Conservation (phyloP, 208 protist species). For the Borovskyia barvae region DNA sequence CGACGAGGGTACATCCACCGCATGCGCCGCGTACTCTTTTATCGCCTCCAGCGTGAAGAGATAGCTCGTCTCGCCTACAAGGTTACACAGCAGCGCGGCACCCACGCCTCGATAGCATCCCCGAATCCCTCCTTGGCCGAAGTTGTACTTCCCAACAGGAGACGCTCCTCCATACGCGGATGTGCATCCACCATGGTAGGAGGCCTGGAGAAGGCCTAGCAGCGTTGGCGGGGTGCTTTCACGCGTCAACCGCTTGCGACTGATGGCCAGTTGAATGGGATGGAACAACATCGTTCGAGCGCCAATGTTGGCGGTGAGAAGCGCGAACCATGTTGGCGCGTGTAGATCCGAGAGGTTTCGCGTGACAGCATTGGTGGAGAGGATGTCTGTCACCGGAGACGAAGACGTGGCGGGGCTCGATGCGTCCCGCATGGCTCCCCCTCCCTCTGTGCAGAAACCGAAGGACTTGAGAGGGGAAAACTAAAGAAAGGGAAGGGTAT, state of each 20-base stretch:
- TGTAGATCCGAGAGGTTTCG: constrained; percentile 79
- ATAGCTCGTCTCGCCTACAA: constrained; percentile 74
- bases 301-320: constrained; percentile 59
- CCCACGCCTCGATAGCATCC: constrained; percentile 75
- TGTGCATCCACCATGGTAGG: constrained; percentile 51
- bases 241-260: constrained; percentile 75
- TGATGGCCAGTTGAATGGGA: constrained; percentile 71
- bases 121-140: constrained; percentile 55
- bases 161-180: constrained; percentile 16
- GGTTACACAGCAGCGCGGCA: constrained; percentile 59
- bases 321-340: constrained; percentile 70
- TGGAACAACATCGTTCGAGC: constrained; percentile 79
- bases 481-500: neutral
- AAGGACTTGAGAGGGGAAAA: neutral
- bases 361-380: constrained; percentile 73
- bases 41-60: constrained; percentile 74
- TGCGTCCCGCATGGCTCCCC: neutral
- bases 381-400: neutral
- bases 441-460: too few relatives aligned
- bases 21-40: constrained; percentile 43
- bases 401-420: neutral
- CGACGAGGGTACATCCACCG: neutral
- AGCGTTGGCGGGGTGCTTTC: constrained; percentile 55
- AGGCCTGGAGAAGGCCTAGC: constrained; percentile 31
- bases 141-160: constrained; percentile 20